Evolutionary conservation across 495 filamentous ascomycete genomes (phyloP).

Genomic region (Pseudevernia furfuracea): DNA sequence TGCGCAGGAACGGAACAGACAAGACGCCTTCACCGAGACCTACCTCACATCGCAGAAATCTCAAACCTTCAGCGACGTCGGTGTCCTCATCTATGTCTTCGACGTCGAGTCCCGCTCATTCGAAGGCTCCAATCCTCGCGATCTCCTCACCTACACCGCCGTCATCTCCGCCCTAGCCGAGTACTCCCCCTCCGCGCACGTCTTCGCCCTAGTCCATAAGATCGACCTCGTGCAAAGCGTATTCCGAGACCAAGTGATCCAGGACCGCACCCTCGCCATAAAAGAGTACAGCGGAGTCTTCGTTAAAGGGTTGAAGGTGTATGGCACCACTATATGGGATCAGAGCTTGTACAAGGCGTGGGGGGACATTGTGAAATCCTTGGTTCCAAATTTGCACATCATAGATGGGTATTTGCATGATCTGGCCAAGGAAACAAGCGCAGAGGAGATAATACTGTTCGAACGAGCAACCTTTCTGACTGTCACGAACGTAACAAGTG

Average conservation of each 20-base stretch:
- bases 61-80: slow-evolving; percentile 94
- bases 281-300: slow-evolving; percentile 67
- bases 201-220: slow-evolving; percentile 95
- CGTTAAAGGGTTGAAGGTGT: slow-evolving; percentile 51
- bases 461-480: slow-evolving; percentile 94
- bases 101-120: slow-evolving; percentile 94
- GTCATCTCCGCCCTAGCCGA: slow-evolving; percentile 80
- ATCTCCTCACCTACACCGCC: slow-evolving; percentile 78
- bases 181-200: slow-evolving; percentile 71
- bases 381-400: slow-evolving; percentile 85
- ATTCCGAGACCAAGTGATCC: slow-evolving; percentile 70
- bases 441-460: slow-evolving; percentile 90
- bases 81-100: slow-evolving; percentile 97
- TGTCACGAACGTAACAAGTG: slow-evolving; percentile 73
- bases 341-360: slow-evolving; percentile 97
- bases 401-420: slow-evolving; percentile 77
- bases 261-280: slow-evolving; percentile 66
- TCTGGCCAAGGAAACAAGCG: slow-evolving; percentile 74
- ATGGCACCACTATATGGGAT: slow-evolving; percentile 96
- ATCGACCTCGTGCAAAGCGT: slow-evolving; percentile 91
- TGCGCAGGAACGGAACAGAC: slow-evolving; percentile 42
- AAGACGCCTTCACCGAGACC: slow-evolving; percentile 98
- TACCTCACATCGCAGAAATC: slow-evolving; percentile 89
- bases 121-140: slow-evolving; percentile 39
- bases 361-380: slow-evolving; percentile 91